Percentiles rank a stretch among this genome's conserved stretches.
Conservation (phyloP, 768 basidiomycete species). For the Suillus bovinus region DNA sequence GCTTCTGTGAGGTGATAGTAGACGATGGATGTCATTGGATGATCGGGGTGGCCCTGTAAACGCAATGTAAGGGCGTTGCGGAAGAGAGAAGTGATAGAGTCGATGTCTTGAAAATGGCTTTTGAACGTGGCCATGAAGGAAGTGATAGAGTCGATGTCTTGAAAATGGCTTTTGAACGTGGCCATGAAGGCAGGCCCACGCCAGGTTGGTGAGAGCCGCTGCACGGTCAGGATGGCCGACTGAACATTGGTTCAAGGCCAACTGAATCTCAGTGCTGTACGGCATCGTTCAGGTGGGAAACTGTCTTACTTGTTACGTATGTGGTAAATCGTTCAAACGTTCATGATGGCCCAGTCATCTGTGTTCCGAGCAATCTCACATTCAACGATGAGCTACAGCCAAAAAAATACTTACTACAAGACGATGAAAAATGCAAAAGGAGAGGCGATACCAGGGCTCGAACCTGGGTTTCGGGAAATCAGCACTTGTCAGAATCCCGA, state of each 20-base stretch:
- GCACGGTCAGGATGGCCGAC: not conserved
- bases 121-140: too few species aligned
- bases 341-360: not conserved
- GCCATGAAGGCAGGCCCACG: not conserved
- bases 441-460: conserved; percentile 8
- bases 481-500: conserved; percentile 1
- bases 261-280: not conserved
- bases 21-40: not conserved
- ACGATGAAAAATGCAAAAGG: not conserved
- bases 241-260: not conserved
- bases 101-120: not conserved
- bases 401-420: too few species aligned
- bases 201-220: not conserved
- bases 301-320: too few species aligned
- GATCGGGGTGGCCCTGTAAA: not conserved
- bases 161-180: not conserved
- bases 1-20: too few species aligned
- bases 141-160: not conserved
- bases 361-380: not conserved
- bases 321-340: not conserved
- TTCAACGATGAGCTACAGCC: not conserved
- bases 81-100: not conserved
- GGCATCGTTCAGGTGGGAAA: not conserved
- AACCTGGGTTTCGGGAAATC: conserved; percentile 9
- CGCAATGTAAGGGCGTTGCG: not conserved